These are phyloP conservation scores for Eutrema yunnanense DNA, from an alignment of 345 rosid genomes.

Conservation along the genomic window DNA sequence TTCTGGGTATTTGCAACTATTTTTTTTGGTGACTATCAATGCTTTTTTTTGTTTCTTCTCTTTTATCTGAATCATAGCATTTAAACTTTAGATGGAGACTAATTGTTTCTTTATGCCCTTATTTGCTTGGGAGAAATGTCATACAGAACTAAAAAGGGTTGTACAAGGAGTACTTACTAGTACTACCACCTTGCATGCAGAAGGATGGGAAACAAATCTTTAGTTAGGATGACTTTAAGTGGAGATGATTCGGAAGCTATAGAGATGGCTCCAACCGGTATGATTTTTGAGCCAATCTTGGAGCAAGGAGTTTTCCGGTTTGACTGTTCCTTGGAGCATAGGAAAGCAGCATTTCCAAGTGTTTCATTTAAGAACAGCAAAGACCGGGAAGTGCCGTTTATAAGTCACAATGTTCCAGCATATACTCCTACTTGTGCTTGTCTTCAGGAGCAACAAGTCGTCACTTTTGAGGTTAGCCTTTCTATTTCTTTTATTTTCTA, in stretches of 20 bases:
- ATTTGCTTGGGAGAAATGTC: constrained; percentile 13
- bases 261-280: constrained; percentile 34
- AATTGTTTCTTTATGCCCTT: neutral
- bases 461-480: constrained; percentile 53
- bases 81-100: neutral
- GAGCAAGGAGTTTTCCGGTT: constrained; percentile 75
- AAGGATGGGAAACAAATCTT: constrained; percentile 18
- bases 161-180: constrained; percentile 9
- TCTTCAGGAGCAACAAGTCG: constrained; percentile 52
- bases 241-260: constrained; percentile 28
- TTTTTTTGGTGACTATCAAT: too few relatives aligned
- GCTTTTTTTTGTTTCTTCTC: neutral
- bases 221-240: constrained; percentile 37
- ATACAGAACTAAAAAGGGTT: constrained; percentile 8
- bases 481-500: neutral
- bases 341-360: constrained; percentile 60
- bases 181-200: constrained; percentile 37
- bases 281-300: constrained; percentile 69
- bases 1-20: neutral
- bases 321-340: constrained; percentile 53
- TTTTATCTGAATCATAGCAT: neutral
- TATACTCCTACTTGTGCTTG: constrained; percentile 44
- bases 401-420: constrained; percentile 38
- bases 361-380: constrained; percentile 52
- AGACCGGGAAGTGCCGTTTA: constrained; percentile 49